phyloP scores from a whole-genome alignment of 495 filamentous ascomycete species.

The Diplogelasinospora grovesii region DNA sequence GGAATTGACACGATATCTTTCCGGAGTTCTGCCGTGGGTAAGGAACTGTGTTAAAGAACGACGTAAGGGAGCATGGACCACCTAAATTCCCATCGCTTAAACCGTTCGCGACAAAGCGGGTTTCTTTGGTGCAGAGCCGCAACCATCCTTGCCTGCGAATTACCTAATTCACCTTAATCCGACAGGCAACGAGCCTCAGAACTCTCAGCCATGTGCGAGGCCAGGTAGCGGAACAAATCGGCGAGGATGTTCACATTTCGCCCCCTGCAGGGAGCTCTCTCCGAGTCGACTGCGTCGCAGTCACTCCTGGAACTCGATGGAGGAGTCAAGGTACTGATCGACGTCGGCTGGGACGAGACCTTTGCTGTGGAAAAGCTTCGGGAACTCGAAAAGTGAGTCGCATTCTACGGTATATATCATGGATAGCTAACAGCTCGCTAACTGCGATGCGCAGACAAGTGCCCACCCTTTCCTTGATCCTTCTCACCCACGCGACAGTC shows the following conservation, averaged over 20 bases:
- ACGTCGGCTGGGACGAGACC: constrained; percentile 91
- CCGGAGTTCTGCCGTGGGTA: constrained; percentile 27
- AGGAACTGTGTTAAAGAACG: no score
- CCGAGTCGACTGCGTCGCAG: constrained; percentile 78
- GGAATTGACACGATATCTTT: constrained; percentile 30
- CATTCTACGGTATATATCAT: constrained; percentile 15
- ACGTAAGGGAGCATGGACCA: no score
- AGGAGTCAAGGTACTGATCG: constrained; percentile 88
- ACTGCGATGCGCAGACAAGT: constrained; percentile 54
- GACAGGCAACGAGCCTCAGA: no score
- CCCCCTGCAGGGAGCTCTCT: constrained; percentile 84
- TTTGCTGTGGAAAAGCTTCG: constrained; percentile 76
- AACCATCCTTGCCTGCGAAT: no score
- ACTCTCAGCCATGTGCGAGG: constrained; percentile 1
- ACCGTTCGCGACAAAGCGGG: no score
- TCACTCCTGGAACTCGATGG: constrained; percentile 95
- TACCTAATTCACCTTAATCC: no score
- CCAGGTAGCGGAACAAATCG: constrained; percentile 7
- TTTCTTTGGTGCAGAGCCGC: no score
- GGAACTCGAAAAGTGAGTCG: constrained; percentile 74
- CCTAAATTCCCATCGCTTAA: no score
- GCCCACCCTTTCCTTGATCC: constrained; percentile 84
- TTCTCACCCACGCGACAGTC: constrained; percentile 88
- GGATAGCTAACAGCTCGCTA: not conserved
- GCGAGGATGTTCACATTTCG: constrained; percentile 90